These are phyloP conservation scores for Anisodus acutangulus DNA, from an alignment of 257 asterid species.

Conservation along the genomic window DNA sequence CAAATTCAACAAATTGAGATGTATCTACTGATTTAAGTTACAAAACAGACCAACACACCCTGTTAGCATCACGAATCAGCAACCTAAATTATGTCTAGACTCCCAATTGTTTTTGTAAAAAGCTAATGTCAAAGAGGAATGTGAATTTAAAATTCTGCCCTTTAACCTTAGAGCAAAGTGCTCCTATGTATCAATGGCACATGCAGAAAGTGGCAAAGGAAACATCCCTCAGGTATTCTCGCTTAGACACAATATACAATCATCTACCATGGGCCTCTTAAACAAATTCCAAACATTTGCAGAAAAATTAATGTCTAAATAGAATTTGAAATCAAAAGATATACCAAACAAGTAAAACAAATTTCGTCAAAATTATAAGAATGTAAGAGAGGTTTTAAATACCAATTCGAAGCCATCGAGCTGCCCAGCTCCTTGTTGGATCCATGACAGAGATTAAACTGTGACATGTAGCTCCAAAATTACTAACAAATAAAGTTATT, in stretches of 20 bases:
- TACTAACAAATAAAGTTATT: neutral
- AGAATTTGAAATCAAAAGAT: neutral
- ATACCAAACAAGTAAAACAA: too few species aligned
- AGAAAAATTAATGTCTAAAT: neutral
- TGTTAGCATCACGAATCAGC: neutral
- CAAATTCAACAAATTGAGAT: neutral
- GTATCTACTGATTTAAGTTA: neutral
- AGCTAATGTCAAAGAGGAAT: neutral
- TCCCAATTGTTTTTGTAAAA: neutral
- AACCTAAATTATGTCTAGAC: neutral
- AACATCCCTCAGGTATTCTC: neutral
- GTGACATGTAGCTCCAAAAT: slow-evolving; percentile 14
- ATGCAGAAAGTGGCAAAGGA: neutral
- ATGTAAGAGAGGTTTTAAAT: slow-evolving; percentile 26
- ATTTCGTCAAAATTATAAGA: neutral
- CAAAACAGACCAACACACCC: neutral
- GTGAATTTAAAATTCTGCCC: neutral
- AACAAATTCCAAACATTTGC: neutral
- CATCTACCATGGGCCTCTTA: neutral
- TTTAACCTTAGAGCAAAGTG: neutral
- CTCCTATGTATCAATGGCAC: neutral
- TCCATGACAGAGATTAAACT: slow-evolving; percentile 92
- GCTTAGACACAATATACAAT: neutral
- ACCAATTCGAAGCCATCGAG: slow-evolving; percentile 97
- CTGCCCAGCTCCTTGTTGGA: slow-evolving; percentile 91